A percentile compares a stretch with the other conserved stretches of the same genome.
Evolutionary conservation across 2,329 filamentous ascomycete genomes (phyloP).

Genomic region (Aureobasidium sp.): DNA sequence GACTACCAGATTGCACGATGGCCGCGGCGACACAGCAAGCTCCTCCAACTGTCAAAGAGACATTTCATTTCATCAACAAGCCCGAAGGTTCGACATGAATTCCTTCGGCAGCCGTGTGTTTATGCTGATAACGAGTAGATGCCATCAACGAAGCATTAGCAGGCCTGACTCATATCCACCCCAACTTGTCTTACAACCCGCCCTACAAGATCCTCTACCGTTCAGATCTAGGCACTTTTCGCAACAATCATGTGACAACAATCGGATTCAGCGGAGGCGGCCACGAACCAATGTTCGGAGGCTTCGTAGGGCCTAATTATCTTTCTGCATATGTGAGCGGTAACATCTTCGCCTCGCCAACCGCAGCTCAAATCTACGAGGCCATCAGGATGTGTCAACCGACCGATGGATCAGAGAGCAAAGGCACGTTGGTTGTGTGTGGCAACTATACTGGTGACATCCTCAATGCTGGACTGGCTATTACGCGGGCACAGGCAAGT

Average conservation of each 20-base stretch:
- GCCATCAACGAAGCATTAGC: constrained; percentile 28
- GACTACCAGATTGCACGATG: background rate
- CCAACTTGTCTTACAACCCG: constrained; percentile 25
- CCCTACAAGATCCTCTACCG: constrained; percentile 30
- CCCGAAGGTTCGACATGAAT: constrained; percentile 3
- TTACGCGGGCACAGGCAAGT: constrained; percentile 47
- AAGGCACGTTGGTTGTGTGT: constrained; percentile 48
- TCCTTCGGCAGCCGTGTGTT: background rate
- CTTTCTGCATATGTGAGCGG: constrained; percentile 54
- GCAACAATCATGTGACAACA: constrained; percentile 25
- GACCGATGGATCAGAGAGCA: constrained; percentile 23
- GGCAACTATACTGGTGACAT: constrained; percentile 60
- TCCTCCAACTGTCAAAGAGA: constrained; percentile 16
- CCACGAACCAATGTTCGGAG: constrained; percentile 53
- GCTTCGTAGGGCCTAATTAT: constrained; percentile 55
- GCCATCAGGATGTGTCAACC: constrained; percentile 49
- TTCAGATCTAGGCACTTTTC: constrained; percentile 24
- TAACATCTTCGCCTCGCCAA: constrained; percentile 57
- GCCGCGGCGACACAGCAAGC: background rate
- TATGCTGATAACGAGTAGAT: constrained; percentile 11
- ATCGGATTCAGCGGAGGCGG: constrained; percentile 30
- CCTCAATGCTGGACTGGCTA: constrained; percentile 53
- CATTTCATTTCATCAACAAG: constrained; percentile 31
- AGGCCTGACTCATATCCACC: constrained; percentile 27
- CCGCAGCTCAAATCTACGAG: constrained; percentile 54